A percentile compares a stretch with the other conserved stretches of the same genome.
phyloP scores from a whole-genome alignment of 2,329 filamentous ascomycete genomes.

The Xylariaceae sp. region DNA sequence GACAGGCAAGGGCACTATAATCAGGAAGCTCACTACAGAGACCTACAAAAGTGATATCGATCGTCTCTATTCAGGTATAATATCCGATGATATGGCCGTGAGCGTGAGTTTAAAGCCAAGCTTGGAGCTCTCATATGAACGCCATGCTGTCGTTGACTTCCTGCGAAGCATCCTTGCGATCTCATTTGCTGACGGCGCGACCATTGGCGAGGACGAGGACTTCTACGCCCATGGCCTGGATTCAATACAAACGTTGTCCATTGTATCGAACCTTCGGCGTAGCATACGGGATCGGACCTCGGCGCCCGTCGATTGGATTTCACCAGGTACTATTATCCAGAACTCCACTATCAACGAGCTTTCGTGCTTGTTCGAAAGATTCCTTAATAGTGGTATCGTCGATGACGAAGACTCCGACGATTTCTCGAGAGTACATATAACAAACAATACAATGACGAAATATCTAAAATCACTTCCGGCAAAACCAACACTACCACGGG shows the following conservation, averaged over 20 bases:
- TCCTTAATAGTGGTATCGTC: constrained; percentile 13
- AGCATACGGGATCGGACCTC: constrained; percentile 10
- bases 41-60: constrained; percentile 26
- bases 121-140: constrained; percentile 13
- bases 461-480: constrained; percentile 4
- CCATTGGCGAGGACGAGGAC: constrained; percentile 16
- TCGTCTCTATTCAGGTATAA: constrained; percentile 11
- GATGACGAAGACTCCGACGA: constrained; percentile 9
- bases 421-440: background rate
- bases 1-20: constrained; percentile 27
- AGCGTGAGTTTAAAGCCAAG: background rate
- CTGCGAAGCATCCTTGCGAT: background rate
- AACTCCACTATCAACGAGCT: constrained; percentile 16
- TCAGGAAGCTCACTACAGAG: constrained; percentile 26
- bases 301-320: constrained; percentile 11
- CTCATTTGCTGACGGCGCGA: background rate
- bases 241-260: constrained; percentile 18
- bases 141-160: background rate
- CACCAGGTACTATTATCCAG: constrained; percentile 17
- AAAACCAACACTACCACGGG: background rate
- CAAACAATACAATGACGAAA: constrained; percentile 9
- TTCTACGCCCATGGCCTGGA: constrained; percentile 22
- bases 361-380: constrained; percentile 6
- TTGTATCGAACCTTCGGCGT: constrained; percentile 11
- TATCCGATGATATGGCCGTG: background rate